phyloP scores from a whole-genome alignment of 768 basidiomycete species.

The Terana coerulea region DNA sequence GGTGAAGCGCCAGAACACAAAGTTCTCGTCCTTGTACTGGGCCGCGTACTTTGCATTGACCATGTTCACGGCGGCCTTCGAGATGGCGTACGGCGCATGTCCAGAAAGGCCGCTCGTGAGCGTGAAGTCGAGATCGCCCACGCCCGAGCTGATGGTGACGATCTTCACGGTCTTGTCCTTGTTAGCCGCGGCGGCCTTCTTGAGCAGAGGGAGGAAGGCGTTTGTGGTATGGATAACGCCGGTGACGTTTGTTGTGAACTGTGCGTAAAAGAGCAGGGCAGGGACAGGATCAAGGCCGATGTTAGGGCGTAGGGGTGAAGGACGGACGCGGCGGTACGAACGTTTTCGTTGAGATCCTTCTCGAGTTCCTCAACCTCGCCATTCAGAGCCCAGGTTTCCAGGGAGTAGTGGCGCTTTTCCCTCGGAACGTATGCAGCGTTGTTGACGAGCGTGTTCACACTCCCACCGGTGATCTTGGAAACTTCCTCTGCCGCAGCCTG shows the following conservation, averaged over 20 bases:
- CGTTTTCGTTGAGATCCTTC: constrained; percentile 19
- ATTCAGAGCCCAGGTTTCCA: constrained; percentile 16
- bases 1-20: constrained; percentile 34
- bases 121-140: constrained; percentile 27
- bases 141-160: constrained; percentile 28
- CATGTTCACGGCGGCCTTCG: constrained; percentile 37
- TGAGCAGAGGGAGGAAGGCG: constrained; percentile 37
- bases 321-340: constrained; percentile 11
- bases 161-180: constrained; percentile 28
- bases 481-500: constrained; percentile 29
- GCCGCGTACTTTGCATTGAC: constrained; percentile 34
- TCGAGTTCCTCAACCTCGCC: constrained; percentile 18
- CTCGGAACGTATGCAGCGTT: constrained; percentile 28
- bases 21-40: constrained; percentile 28
- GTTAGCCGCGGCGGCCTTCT: constrained; percentile 23
- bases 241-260: constrained; percentile 33
- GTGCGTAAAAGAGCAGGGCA: no score
- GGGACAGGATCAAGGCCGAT: constrained; percentile 10
- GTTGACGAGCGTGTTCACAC: constrained; percentile 34
- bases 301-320: no score
- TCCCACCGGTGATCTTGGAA: constrained; percentile 28
- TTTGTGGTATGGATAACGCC: constrained; percentile 34
- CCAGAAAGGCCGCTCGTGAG: constrained; percentile 11
- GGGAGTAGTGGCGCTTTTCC: constrained; percentile 4
- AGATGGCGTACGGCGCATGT: constrained; percentile 28